Percentiles rank a stretch among this genome's conserved stretches.
These are phyloP conservation scores for Phytomonas serpens DNA, from an alignment of 208 protist genomes.

Conservation along the genomic window DNA sequence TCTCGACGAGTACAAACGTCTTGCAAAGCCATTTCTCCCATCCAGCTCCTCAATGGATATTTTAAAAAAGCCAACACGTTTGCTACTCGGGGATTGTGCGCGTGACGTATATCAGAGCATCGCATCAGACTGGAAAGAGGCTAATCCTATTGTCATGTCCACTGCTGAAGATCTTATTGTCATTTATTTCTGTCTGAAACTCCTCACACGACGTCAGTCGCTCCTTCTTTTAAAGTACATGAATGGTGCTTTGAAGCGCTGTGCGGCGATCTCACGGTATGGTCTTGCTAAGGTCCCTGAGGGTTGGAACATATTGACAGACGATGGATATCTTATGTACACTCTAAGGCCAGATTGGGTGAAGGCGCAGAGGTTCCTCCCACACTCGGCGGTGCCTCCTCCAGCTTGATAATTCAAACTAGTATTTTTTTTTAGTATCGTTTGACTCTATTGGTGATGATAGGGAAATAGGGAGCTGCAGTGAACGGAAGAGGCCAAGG, in stretches of 20 bases:
- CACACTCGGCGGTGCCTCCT: conserved; percentile 29
- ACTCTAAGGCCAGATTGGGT: conserved; percentile 86
- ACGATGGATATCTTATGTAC: conserved; percentile 83
- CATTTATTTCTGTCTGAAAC: conserved; percentile 59
- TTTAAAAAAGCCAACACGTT: conserved; percentile 55
- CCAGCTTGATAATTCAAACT: conserved; percentile 8
- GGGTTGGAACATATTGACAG: conserved; percentile 78
- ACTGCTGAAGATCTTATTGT: conserved; percentile 87
- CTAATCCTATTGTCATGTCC: conserved; percentile 65
- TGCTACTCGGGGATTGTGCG: conserved; percentile 78
- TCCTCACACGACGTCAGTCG: conserved; percentile 30
- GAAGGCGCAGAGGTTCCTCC: conserved; percentile 47
- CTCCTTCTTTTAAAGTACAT: conserved; percentile 71
- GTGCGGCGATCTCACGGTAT: conserved; percentile 47
- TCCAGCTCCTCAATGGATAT: conserved; percentile 14
- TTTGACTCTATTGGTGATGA: neutral
- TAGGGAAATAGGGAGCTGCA: neutral
- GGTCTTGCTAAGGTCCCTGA: conserved; percentile 66
- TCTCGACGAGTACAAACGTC: conserved; percentile 50
- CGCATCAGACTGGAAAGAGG: conserved; percentile 57
- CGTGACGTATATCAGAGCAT: conserved; percentile 56
- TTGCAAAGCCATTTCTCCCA: conserved; percentile 66
- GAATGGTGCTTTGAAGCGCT: conserved; percentile 57
- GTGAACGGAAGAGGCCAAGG: neutral
- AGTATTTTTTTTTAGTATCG: neutral